phyloP scores from a whole-genome alignment of 257 asterid genomes.

The Lycium barbarum region DNA sequence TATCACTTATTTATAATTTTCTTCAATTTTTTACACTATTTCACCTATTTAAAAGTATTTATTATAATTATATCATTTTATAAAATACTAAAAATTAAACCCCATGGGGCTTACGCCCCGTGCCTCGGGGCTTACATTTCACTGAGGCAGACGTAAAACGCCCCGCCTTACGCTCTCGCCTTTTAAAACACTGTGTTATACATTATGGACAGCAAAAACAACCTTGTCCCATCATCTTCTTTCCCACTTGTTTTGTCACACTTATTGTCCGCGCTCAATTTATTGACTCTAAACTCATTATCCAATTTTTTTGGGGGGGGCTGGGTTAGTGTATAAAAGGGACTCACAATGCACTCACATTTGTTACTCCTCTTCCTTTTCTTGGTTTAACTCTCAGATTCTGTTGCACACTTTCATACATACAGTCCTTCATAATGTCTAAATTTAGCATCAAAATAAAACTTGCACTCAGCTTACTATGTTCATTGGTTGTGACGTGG shows the following conservation, averaged over 20 bases:
- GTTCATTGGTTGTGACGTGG: constrained; percentile 16
- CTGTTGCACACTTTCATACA: background rate
- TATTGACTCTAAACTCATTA: background rate
- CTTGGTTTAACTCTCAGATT: background rate
- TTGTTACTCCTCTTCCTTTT: background rate
- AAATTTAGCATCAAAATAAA: background rate
- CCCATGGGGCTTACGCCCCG: too few species aligned
- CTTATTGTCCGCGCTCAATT: background rate
- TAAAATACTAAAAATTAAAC: too few species aligned
- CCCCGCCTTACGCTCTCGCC: too few species aligned
- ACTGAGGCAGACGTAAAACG: too few species aligned
- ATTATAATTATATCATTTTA: too few species aligned
- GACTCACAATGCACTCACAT: background rate
- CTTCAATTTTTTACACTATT: too few species aligned
- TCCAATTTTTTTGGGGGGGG: background rate
- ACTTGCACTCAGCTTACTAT: constrained; percentile 5
- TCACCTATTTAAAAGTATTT: too few species aligned
- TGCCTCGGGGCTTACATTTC: too few species aligned
- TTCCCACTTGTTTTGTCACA: constrained; percentile 32
- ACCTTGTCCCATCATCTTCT: constrained; percentile 29
- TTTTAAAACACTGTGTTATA: too few species aligned
- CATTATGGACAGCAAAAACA: background rate
- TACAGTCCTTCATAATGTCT: background rate
- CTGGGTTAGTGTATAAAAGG: constrained; percentile 14
- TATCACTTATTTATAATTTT: too few species aligned